Percentiles rank a stretch among this genome's conserved stretches.
phyloP scores from a whole-genome alignment of 1,284 basidiomycete species.

The Fomitopsis schrenkii region DNA sequence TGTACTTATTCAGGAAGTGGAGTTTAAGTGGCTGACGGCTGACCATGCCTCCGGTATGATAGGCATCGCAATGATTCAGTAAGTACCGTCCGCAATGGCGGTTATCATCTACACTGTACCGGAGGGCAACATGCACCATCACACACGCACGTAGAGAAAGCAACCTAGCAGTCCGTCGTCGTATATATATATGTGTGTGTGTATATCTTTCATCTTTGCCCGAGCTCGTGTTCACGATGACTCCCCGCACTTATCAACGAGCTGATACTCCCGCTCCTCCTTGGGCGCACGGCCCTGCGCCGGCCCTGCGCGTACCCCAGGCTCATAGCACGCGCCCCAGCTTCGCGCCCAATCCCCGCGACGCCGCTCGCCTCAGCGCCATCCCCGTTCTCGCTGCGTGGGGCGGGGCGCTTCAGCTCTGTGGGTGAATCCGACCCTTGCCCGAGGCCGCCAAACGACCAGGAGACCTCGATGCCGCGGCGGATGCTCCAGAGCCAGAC shows the following conservation, averaged over 20 bases:
- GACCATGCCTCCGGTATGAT: too few relatives aligned
- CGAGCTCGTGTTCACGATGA: not conserved
- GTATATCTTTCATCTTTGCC: not conserved
- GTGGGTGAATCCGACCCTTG: conserved; percentile 1
- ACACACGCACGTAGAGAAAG: not conserved
- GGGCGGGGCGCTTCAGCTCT: not conserved
- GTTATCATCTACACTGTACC: not conserved
- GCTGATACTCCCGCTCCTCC: conserved; percentile 1
- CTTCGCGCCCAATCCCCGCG: not conserved
- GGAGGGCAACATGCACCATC: not conserved
- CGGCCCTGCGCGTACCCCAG: conserved; percentile 1
- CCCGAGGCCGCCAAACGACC: conserved; percentile 49
- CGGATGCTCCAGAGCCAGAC: conserved; percentile 79
- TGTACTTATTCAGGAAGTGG: not conserved
- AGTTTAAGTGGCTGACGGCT: too few relatives aligned
- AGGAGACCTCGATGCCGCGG: conserved; percentile 60
- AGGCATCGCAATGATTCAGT: too few relatives aligned
- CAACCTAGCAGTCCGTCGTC: not conserved
- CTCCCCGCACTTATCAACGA: conserved; percentile 1
- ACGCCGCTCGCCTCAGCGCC: not conserved
- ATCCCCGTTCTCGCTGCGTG: not conserved
- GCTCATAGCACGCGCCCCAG: not conserved
- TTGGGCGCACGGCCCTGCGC: not conserved
- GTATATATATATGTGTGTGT: not conserved
- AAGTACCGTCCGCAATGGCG: not conserved